Base-by-base conservation (phyloP, 306 rosid species). In the Luffa acutangula region DNA sequence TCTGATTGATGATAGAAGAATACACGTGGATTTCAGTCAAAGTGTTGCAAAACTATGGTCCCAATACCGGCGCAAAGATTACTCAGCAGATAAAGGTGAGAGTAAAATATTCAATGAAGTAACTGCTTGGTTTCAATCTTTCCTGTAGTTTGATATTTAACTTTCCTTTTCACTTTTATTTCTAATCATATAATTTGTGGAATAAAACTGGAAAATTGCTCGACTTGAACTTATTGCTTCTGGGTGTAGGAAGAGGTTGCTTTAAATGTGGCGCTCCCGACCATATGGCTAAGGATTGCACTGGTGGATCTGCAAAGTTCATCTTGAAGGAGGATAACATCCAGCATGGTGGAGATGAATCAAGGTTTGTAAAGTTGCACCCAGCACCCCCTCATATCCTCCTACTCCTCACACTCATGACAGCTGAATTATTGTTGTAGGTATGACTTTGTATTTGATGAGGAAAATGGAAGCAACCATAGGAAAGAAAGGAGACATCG, bases 11-110 rank as follows among this genome's bases (percentile, higher is more conserved):
- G 99, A 95, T 79, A 87, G 97, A 82, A 91, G 98, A 85, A 92
- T 95, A 84, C 98, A 92, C 70, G 99, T 95, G 64, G 99, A 95
- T 87, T 95, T 95, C 89, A 92, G 98, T 87, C 98, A 92, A 81
- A 92, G 95, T 86, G 97, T 95, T 70, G 71, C 97, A 59, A 95
- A 90, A 89, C 80, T 95, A 36, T 95, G 97, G 97, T 90, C 96
- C 67, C 97, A 93, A 78, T 91, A 95, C 80, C 85, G 87, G 82
- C 91, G 91, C 51, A 93, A 89, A 78, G 93, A 86, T 87, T 84
- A 86, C 57, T 42, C 83, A 58, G 83, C 20, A 74, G 97, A 93
- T 83, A 84, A 83, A 89, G 98, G 90, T 91, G 87, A 84, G 36
- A 42, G 7, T 57, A 45, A 18, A 76, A 66, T 49, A n/a, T 33